Evolutionary conservation across 2,329 filamentous ascomycete genomes (phyloP), one percentile per base, ranked within the genome.

Genomic region (Neonectria magnoliae): DNA sequence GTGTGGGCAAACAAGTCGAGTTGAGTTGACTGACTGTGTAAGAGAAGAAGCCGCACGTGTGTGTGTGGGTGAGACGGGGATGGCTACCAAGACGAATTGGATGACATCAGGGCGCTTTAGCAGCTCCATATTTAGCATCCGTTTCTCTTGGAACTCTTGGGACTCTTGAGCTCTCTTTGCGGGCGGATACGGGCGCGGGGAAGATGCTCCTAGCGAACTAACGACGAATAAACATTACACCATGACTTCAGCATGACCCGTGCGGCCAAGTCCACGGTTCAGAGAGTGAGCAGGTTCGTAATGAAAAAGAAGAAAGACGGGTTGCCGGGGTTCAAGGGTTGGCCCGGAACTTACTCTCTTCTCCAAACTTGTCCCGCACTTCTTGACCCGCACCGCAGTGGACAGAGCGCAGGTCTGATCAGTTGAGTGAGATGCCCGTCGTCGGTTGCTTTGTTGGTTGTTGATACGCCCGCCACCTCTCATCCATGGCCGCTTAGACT

Each of bases 181-280:
- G 18, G 38, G 38, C 38, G 38, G 38, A 42, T 10, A 42, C 48
- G 4, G 29, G 18, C n/a, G 48, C 48, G 48, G 48, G 48, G 27
- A 18, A 51, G n/a, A 31, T 51, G 48, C 48, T 51, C 48, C 27
- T 20, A 33, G 48, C 48, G 48, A 51, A 29, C 25, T 27, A 27
- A 29, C 38, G 14, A n/a, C 16, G 25, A 50, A 51, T 20, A 51
- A 51, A 13, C n/a, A 51, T 51, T 51, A n/a, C n/a, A 33, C 29
- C 48, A 51, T 51, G 48, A 51, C 48, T 51, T 51, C 10, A 33
- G 5, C n/a, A 51, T 51, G 48, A 51, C 48, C 48, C n/a, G n/a
- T 33, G 29, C n/a, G 18, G n/a, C 29, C 47, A 14, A 20, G 29
- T 14, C 14, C 22, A 16, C 20, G 5, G 22, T 14, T 10, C 22